Conservation (phyloP, 78 protist genomes). For the Cavenderia fasciculata region DNA sequence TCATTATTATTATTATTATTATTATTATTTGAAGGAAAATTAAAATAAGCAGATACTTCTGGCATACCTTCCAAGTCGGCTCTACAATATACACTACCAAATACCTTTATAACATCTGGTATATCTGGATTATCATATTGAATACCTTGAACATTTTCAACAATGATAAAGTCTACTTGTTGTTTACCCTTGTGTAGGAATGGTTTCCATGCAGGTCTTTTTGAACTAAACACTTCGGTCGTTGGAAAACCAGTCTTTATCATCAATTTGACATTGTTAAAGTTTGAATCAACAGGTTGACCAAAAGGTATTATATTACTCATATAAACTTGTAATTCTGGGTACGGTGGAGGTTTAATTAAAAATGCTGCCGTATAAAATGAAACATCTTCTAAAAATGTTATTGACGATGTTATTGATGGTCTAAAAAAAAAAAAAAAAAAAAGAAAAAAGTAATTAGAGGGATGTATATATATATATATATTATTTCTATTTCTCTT, state of each 20-base stretch:
- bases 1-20: neutral
- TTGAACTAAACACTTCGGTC: slow-evolving; percentile 1
- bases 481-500: neutral
- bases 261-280: slow-evolving; percentile 42
- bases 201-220: slow-evolving; percentile 72
- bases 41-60: slow-evolving; percentile 57
- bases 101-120: slow-evolving; percentile 19
- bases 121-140: slow-evolving; percentile 61
- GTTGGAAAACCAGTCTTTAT: slow-evolving; percentile 53
- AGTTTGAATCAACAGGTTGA: slow-evolving; percentile 72
- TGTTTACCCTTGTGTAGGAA: slow-evolving; percentile 65
- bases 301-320: slow-evolving; percentile 77
- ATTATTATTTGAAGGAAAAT: neutral
- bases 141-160: slow-evolving; percentile 34
- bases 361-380: slow-evolving; percentile 12
- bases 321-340: slow-evolving; percentile 65
- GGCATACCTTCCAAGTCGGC: slow-evolving; percentile 78
- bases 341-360: slow-evolving; percentile 67
- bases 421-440: too few species aligned
- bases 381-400: slow-evolving; percentile 57
- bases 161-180: slow-evolving; percentile 42
- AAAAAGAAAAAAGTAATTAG: neutral
- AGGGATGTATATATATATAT: neutral
- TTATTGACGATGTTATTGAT: slow-evolving; percentile 55
- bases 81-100: slow-evolving; percentile 29